Evolutionary conservation across 305 asterid species (phyloP).

Genomic region (Petunia hybrid): DNA sequence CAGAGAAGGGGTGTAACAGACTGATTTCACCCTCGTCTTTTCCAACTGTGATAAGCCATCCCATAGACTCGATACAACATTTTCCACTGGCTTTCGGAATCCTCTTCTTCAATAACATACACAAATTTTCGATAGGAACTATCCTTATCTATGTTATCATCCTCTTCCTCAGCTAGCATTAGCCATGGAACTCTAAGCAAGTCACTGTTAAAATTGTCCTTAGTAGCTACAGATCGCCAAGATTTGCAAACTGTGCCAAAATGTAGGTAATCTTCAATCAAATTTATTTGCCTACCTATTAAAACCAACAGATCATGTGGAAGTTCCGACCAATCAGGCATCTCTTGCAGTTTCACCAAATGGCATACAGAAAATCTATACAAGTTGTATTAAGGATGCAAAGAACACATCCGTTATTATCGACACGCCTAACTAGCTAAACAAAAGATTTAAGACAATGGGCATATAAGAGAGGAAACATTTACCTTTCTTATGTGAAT

Average conservation of each 20-base stretch:
- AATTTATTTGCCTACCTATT: neutral
- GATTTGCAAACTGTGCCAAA: neutral
- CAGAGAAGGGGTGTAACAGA: constrained; percentile 19
- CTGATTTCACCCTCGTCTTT: constrained; percentile 4
- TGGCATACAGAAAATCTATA: too few relatives aligned
- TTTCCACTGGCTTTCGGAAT: neutral
- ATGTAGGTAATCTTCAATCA: constrained; percentile 11
- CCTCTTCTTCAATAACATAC: constrained; percentile 19
- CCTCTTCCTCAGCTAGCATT: constrained; percentile 10
- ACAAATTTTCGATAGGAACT: neutral
- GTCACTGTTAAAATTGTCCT: neutral
- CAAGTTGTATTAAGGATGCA: too few relatives aligned
- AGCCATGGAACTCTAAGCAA: constrained; percentile 19
- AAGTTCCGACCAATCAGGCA: constrained; percentile 27
- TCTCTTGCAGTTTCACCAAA: neutral
- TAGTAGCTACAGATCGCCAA: neutral
- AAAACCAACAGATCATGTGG: neutral
- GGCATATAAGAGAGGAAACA: too few relatives aligned
- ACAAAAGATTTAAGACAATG: too few relatives aligned
- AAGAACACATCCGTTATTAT: too few relatives aligned
- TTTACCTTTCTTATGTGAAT: too few relatives aligned
- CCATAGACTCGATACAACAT: constrained; percentile 3
- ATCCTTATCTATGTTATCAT: neutral
- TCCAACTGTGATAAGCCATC: constrained; percentile 15
- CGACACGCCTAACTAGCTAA: too few relatives aligned